Percentiles rank a stretch among this genome's conserved stretches.
These are phyloP conservation scores for Alternaria consortialis DNA, from an alignment of 2,329 filamentous ascomycete species.

Conservation along the genomic window DNA sequence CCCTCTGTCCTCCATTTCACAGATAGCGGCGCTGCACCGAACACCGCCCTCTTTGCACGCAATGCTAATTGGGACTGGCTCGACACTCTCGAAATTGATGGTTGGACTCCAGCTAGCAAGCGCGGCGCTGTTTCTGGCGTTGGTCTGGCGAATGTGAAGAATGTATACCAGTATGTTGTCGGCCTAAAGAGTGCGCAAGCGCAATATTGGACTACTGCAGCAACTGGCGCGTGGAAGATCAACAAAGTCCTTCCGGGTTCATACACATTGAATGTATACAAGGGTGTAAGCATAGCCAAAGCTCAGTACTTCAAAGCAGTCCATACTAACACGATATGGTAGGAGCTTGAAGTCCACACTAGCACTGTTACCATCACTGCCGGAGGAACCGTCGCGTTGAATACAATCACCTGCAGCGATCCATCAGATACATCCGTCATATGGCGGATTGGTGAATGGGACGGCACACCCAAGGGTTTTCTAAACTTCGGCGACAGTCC, in stretches of 20 bases:
- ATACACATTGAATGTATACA: constrained; percentile 70
- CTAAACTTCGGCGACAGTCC: constrained; percentile 59
- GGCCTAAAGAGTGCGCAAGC: constrained; percentile 48
- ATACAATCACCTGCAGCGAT: constrained; percentile 60
- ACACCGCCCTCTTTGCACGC: constrained; percentile 38
- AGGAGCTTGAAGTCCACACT: constrained; percentile 42
- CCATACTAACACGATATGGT: background rate
- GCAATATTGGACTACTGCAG: constrained; percentile 51
- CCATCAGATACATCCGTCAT: constrained; percentile 59
- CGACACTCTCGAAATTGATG: constrained; percentile 33
- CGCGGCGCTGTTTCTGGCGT: constrained; percentile 33
- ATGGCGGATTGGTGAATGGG: constrained; percentile 71
- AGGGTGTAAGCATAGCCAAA: constrained; percentile 43
- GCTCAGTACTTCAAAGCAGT: background rate
- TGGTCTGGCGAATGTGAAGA: constrained; percentile 52
- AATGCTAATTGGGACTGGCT: constrained; percentile 36
- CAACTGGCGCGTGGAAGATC: constrained; percentile 61
- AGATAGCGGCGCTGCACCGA: constrained; percentile 49
- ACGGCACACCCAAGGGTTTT: constrained; percentile 66
- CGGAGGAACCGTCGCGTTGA: constrained; percentile 56
- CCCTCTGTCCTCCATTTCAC: constrained; percentile 55
- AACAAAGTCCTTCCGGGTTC: constrained; percentile 70
- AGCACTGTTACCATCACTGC: constrained; percentile 55
- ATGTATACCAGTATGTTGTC: constrained; percentile 52
- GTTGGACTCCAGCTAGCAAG: constrained; percentile 29